Conservation (phyloP, 1,284 basidiomycete genomes). For the Anthracocystis panici-leucophaei region DNA sequence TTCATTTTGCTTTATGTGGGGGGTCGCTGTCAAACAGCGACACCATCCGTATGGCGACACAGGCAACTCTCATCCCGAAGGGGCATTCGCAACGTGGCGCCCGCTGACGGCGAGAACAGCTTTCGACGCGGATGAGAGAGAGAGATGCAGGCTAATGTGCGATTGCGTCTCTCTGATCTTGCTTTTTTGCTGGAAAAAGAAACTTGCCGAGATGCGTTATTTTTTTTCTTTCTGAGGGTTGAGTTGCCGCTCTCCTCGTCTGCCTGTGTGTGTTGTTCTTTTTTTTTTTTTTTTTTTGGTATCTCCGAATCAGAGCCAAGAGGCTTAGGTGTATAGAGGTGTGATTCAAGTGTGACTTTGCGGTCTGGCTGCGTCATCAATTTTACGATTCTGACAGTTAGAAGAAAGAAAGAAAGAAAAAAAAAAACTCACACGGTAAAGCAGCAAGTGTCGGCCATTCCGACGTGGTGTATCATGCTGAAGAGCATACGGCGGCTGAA, state of each 20-base stretch:
- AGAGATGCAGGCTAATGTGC: background rate
- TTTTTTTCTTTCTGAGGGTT: background rate
- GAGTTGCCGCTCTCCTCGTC: background rate
- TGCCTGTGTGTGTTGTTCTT: background rate
- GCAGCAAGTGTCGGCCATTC: no score
- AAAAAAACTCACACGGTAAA: no score
- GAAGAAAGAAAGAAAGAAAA: no score
- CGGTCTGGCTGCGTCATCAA: no score
- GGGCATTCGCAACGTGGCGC: slow-evolving; percentile 1
- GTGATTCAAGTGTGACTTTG: no score
- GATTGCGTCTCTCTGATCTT: background rate
- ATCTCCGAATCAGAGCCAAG: background rate
- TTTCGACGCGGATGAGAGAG: background rate
- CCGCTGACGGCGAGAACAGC: background rate
- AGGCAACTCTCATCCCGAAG: background rate
- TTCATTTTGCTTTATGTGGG: background rate
- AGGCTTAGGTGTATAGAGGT: no score
- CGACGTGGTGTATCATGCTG: no score
- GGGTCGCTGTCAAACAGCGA: background rate
- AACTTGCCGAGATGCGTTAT: slow-evolving; percentile 5
- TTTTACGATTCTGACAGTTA: no score
- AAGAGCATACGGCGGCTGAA: no score
- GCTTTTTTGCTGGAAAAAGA: background rate
- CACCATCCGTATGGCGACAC: background rate
- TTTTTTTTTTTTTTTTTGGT: no score